Evolutionary conservation across 2,329 filamentous ascomycete genomes (phyloP).

Genomic region (Venturia oleaginea): DNA sequence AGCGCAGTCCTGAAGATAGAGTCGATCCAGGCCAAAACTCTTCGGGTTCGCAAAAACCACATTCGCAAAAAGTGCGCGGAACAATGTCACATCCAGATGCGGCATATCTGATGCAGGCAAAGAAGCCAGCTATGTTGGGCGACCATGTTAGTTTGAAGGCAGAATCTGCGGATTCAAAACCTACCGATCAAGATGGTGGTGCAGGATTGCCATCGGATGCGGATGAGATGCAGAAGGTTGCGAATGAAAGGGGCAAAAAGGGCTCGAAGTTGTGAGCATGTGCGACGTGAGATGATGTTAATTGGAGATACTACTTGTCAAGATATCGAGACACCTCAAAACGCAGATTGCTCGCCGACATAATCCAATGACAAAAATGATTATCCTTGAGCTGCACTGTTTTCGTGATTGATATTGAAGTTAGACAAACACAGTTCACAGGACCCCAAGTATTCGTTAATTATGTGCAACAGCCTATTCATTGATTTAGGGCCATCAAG

Average conservation of each 20-base stretch:
- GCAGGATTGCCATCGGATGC: background rate
- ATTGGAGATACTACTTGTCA: no score
- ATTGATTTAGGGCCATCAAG: no score
- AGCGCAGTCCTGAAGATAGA: background rate
- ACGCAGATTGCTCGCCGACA: no score
- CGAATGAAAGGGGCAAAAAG: background rate
- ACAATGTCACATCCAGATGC: slow-evolving; percentile 5
- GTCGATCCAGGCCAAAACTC: background rate
- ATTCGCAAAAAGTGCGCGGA: slow-evolving; percentile 6
- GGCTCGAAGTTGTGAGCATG: background rate
- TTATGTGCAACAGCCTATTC: no score
- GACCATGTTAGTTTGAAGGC: slow-evolving; percentile 9
- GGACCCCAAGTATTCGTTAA: no score
- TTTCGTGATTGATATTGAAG: no score
- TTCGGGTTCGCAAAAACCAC: background rate
- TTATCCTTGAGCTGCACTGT: no score
- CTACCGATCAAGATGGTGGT: slow-evolving; percentile 2
- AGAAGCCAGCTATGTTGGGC: slow-evolving; percentile 8
- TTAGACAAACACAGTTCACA: no score
- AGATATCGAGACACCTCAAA: background rate
- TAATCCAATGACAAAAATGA: no score
- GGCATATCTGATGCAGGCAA: background rate
- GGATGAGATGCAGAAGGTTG: background rate
- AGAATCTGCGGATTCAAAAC: background rate
- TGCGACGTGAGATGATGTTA: background rate